phyloP scores from a whole-genome alignment of 129 eudicot genomes.

The Glebionis coronaria region DNA sequence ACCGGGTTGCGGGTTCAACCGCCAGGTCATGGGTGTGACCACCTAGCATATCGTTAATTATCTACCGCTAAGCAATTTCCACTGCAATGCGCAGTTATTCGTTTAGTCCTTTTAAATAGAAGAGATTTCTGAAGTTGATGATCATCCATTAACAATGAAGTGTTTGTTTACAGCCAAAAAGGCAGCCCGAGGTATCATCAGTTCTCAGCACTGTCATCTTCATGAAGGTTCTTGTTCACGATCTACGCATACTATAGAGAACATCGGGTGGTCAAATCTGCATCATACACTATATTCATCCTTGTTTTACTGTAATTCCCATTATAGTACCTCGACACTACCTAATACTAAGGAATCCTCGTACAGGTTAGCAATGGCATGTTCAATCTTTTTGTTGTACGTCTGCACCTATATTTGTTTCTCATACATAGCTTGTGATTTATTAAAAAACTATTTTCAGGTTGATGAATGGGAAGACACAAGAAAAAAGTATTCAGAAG shows the following conservation, averaged over 20 bases:
- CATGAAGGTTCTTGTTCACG: not conserved
- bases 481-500: not conserved
- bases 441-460: not conserved
- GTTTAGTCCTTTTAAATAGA: no score
- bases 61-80: no score
- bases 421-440: not conserved
- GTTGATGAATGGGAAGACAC: not conserved
- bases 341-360: not conserved
- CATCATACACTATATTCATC: not conserved
- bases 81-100: no score
- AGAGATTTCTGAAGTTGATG: no score
- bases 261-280: not conserved
- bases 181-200: not conserved
- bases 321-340: not conserved
- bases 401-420: not conserved
- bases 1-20: no score
- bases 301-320: not conserved
- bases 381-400: not conserved
- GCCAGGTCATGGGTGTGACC: no score
- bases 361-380: not conserved
- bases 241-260: not conserved
- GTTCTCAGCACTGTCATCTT: not conserved
- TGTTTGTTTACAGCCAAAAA: slow-evolving; percentile 2
- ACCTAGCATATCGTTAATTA: no score
- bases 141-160: slow-evolving; percentile 2